Evolutionary conservation across 768 basidiomycete genomes (phyloP), one percentile per base, ranked within the genome.

Genomic region (Boletus rubroflammeus): DNA sequence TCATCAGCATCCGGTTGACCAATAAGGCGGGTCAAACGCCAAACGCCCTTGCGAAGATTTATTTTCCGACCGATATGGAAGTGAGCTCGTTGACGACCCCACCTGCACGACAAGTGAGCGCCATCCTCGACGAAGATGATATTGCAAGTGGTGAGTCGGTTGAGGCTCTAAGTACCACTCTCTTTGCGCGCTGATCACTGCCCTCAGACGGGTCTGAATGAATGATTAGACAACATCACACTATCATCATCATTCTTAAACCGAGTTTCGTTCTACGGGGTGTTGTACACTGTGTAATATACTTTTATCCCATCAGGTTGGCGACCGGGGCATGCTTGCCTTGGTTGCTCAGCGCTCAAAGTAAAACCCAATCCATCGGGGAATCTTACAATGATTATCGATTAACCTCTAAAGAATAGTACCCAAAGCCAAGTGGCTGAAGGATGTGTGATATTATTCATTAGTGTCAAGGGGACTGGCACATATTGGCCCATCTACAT

Each of bases 11-110:
- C 14, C 57, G 63, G 31, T 39, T 61, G 56, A 55, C 41, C 9
- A 68, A 68, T 55, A 68, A 60, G 55, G 65, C 65, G 0, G 35
- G 63, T 23, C 67, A 69, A 34, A 67, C 67, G 26, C 67, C 67
- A 19, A 65, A 63, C 14, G 59, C 38, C 11, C 58, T 68, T 11
- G 53, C 61, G 5, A 43, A 45, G 8, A 68, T 68, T 9, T 61
- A 60, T 39, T 68, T 43, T 28, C 56, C 57, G 28, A 15, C 44
- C 0, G 67, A 68, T 51, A 53, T 21, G 2, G 45, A 51, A 13
- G 58, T 68, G 42, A 45, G 26, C 14, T 56, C 58, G 13, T 51
- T 65, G 53, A 62, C 65, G 38, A 58, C 43, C 7, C 60, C 64
- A 21, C 60, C 67, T 36, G 44, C 26, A 14, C 60, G 65, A 41